Conservation (phyloP, 1,284 basidiomycete species). For the Ganoderma lingzhi region DNA sequence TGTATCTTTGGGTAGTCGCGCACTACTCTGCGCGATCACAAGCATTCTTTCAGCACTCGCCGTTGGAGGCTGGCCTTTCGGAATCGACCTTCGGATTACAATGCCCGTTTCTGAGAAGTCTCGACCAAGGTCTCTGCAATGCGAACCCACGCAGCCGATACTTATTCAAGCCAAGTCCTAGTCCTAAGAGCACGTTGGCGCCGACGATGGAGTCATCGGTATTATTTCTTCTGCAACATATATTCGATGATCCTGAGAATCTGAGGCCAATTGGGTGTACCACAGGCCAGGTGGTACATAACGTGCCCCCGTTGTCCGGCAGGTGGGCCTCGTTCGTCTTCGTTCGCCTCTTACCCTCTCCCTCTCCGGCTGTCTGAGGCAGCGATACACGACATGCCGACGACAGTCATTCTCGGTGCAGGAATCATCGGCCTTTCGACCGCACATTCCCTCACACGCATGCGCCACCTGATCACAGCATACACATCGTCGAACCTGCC, state of each 20-base stretch:
- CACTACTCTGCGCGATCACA: neutral
- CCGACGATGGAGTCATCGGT: constrained; percentile 29
- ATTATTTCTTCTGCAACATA: constrained; percentile 12
- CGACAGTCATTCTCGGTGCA: constrained; percentile 49
- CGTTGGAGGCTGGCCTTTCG: too few relatives aligned
- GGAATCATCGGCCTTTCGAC: constrained; percentile 70
- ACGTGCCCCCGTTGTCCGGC: neutral
- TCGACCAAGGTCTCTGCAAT: too few relatives aligned
- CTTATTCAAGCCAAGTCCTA: too few relatives aligned
- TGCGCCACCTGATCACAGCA: constrained; percentile 37
- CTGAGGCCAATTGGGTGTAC: neutral
- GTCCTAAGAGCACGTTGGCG: constrained; percentile 8
- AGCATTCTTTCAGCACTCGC: neutral
- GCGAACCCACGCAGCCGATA: neutral
- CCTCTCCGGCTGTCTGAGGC: constrained; percentile 7
- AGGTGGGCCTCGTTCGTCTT: neutral
- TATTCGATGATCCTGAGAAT: constrained; percentile 12
- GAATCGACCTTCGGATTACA: too few relatives aligned
- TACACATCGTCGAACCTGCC: constrained; percentile 46
- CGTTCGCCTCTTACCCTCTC: constrained; percentile 1
- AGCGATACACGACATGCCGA: constrained; percentile 37
- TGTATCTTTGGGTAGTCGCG: neutral
- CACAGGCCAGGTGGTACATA: neutral
- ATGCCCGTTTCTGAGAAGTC: too few relatives aligned
- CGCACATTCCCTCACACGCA: constrained; percentile 49